A percentile compares a stretch with the other conserved stretches of the same genome.
Conservation (phyloP, 208 protist genomes). For the Naegleria lovaniensis region DNA sequence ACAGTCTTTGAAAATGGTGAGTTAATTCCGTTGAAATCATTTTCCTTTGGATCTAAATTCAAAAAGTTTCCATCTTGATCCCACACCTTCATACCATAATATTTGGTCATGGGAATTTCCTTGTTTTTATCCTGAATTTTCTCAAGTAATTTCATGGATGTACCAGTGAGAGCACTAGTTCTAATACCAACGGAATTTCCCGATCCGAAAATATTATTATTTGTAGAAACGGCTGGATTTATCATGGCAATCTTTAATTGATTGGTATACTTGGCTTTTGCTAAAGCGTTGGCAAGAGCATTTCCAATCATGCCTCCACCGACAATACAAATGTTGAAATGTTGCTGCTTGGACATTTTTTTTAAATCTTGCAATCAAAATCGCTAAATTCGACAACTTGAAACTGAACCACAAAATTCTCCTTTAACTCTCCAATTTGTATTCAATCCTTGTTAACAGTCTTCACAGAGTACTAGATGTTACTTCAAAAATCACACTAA, state of each 20-base stretch:
- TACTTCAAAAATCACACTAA: too few species aligned
- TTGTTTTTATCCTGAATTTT: neutral
- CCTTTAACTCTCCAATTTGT: too few species aligned
- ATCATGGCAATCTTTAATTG: constrained; percentile 4
- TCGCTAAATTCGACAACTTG: too few species aligned
- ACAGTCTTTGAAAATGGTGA: neutral
- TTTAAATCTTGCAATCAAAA: too few species aligned
- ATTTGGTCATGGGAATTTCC: neutral
- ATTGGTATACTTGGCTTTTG: neutral
- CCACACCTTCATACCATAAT: constrained; percentile 8
- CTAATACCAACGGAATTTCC: neutral
- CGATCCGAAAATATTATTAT: neutral
- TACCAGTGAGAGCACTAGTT: neutral
- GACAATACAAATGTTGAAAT: neutral
- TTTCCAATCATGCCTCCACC: neutral
- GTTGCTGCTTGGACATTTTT: neutral
- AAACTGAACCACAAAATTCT: too few species aligned
- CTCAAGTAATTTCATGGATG: constrained; percentile 1
- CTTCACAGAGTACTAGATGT: too few species aligned
- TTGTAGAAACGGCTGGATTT: neutral
- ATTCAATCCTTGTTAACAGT: too few species aligned
- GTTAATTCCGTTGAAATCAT: neutral
- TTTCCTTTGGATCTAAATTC: neutral
- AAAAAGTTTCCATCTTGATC: constrained; percentile 6
- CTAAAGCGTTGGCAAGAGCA: neutral